Evolutionary conservation across 192 early-diverging fungal genomes (phyloP).

Genomic region (Coemansia sp.): DNA sequence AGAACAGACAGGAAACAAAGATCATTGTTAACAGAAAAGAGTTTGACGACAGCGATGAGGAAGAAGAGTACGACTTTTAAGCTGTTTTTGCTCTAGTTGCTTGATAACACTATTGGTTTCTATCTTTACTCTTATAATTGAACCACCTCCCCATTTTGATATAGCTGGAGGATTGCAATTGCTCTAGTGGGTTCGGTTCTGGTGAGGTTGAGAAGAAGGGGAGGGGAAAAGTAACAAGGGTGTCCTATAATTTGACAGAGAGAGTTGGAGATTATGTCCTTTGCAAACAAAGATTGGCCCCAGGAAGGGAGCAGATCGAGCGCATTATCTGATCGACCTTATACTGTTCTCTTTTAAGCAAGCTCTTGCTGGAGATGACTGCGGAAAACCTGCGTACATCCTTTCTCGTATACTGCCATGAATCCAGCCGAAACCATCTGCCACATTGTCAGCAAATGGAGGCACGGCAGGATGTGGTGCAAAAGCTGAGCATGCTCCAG

Average conservation of each 20-base stretch:
- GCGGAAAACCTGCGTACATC: conserved; percentile 12
- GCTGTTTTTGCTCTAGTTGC: too few relatives aligned
- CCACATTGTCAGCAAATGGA: background rate
- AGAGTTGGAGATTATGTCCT: too few relatives aligned
- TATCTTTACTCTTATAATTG: conserved; percentile 3
- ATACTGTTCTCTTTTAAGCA: background rate
- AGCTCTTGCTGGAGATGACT: conserved; percentile 17
- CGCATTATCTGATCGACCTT: too few relatives aligned
- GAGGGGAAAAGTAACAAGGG: too few relatives aligned
- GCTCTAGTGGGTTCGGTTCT: too few relatives aligned
- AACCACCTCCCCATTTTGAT: background rate
- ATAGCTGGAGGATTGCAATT: too few relatives aligned
- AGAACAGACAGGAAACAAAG: conserved; percentile 29
- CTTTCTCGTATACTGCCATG: conserved; percentile 38
- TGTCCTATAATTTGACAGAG: too few relatives aligned
- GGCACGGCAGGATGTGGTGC: conserved; percentile 16
- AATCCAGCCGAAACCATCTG: background rate
- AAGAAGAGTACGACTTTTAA: conserved; percentile 41
- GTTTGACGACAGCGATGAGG: conserved; percentile 17
- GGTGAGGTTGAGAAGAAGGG: too few relatives aligned
- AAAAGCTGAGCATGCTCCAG: conserved; percentile 20
- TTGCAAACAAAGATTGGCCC: too few relatives aligned
- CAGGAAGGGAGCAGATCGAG: too few relatives aligned
- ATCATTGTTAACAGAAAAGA: conserved; percentile 28
- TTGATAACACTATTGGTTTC: background rate